A percentile compares a stretch with the other conserved stretches of the same genome.
These are phyloP conservation scores for Hypoxylon lienhwacheense DNA, from an alignment of 495 filamentous ascomycete genomes.

Conservation along the genomic window DNA sequence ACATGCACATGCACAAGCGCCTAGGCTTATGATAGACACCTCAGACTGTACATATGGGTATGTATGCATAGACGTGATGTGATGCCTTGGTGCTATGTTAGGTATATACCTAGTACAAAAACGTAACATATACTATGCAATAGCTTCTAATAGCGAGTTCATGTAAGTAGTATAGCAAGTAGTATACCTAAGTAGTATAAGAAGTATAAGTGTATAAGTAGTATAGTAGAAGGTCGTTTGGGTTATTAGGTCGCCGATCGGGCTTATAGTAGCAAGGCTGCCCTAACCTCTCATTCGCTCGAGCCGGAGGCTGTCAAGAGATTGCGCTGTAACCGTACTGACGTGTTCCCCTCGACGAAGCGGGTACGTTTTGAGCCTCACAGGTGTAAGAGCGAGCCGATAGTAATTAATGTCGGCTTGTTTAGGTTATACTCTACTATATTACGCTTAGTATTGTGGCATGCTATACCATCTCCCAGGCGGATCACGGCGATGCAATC, in stretches of 20 bases:
- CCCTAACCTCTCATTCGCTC: constrained; percentile 25
- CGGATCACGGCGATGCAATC: constrained; percentile 11
- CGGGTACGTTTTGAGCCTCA: constrained; percentile 8
- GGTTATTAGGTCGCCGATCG: constrained; percentile 36
- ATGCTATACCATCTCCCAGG: too few species aligned
- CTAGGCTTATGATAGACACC: constrained; percentile 8
- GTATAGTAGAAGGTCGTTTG: constrained; percentile 1
- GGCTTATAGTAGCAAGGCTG: constrained; percentile 26
- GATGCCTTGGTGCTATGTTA: too few species aligned
- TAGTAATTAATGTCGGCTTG: constrained; percentile 2
- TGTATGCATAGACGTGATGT: too few species aligned
- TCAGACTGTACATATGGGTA: too few species aligned
- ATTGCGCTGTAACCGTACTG: constrained; percentile 32
- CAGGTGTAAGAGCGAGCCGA: not conserved
- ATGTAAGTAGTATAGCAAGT: too few species aligned
- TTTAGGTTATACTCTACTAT: not conserved
- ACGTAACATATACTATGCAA: too few species aligned
- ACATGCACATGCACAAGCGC: too few species aligned
- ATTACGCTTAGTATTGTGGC: not conserved
- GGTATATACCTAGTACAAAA: too few species aligned
- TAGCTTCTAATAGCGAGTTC: too few species aligned
- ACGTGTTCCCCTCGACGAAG: constrained; percentile 14
- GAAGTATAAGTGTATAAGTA: constrained; percentile 10
- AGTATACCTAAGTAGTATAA: too few species aligned
- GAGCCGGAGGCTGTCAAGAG: constrained; percentile 16